phyloP scores from a whole-genome alignment of 257 asterid species.

The Solanum okadae region DNA sequence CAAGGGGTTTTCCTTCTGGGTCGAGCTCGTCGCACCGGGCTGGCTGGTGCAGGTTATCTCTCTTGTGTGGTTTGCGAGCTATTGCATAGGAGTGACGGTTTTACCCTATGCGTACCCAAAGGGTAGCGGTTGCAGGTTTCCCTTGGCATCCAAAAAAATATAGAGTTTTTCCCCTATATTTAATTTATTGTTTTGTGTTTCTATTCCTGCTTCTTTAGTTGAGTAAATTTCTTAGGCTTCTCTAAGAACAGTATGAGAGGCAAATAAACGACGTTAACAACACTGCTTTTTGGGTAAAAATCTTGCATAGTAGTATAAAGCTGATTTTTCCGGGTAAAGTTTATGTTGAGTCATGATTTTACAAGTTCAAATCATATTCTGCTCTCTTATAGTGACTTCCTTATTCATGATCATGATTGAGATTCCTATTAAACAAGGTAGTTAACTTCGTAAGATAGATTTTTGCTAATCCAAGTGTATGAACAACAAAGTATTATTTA shows the following conservation, averaged over 20 bases:
- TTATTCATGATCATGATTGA: background rate
- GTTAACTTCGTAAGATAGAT: background rate
- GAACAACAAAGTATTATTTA: background rate
- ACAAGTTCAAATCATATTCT: background rate
- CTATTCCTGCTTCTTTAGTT: background rate
- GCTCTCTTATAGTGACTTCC: background rate
- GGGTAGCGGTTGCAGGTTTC: background rate
- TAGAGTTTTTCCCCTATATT: background rate
- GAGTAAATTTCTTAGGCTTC: background rate
- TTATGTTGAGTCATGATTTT: background rate
- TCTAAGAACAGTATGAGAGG: background rate
- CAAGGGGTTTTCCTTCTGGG: background rate
- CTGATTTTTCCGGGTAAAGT: background rate
- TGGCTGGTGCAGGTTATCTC: background rate
- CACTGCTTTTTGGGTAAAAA: background rate
- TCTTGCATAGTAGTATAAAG: background rate
- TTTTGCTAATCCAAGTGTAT: background rate
- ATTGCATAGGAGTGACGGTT: background rate
- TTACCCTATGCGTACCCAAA: background rate
- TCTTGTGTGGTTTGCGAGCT: background rate
- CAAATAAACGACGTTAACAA: background rate
- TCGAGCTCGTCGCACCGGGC: background rate
- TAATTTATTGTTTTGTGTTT: background rate
- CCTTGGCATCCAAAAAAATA: background rate
- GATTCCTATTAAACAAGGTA: background rate